Evolutionary conservation across 495 filamentous ascomycete species (phyloP).

Genomic region (Glutinoglossum americanum): DNA sequence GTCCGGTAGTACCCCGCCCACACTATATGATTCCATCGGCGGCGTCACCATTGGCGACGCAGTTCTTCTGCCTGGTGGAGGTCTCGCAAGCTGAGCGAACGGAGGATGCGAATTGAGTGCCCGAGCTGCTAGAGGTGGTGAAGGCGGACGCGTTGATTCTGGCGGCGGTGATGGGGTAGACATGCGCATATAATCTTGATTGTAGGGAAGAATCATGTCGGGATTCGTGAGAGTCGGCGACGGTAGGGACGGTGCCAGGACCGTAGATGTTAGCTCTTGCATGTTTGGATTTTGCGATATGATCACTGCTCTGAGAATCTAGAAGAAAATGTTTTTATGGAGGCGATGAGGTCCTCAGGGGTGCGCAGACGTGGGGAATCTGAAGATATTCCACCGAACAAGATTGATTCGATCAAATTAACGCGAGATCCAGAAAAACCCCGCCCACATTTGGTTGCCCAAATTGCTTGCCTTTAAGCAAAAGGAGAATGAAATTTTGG

Average conservation of each 20-base stretch:
- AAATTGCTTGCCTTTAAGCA: not conserved
- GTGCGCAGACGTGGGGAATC: not conserved
- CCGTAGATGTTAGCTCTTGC: not conserved
- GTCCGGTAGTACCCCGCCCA: slow-evolving; percentile 6
- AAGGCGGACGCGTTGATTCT: slow-evolving; percentile 24
- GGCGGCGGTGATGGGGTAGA: slow-evolving; percentile 7
- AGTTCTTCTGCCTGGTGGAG: not conserved
- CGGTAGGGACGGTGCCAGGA: slow-evolving; percentile 16
- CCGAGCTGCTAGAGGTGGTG: slow-evolving; percentile 9
- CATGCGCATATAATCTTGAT: slow-evolving; percentile 29
- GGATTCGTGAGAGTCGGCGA: slow-evolving; percentile 84
- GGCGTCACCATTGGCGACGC: not conserved
- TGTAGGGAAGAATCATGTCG: slow-evolving; percentile 71
- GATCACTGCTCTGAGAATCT: not conserved
- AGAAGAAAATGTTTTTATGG: not conserved
- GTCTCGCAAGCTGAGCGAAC: not conserved
- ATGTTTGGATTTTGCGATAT: not conserved
- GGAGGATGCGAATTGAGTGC: slow-evolving; percentile 7
- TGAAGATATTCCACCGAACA: not conserved
- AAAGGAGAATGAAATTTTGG: not conserved
- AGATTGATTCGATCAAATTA: not conserved
- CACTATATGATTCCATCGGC: slow-evolving; percentile 4
- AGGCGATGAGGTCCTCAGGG: not conserved
- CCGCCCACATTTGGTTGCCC: too few species aligned
- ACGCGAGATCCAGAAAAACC: not conserved